Evolutionary conservation across 139 green algal species (phyloP).

Genomic region (Gonium pectorale): DNA sequence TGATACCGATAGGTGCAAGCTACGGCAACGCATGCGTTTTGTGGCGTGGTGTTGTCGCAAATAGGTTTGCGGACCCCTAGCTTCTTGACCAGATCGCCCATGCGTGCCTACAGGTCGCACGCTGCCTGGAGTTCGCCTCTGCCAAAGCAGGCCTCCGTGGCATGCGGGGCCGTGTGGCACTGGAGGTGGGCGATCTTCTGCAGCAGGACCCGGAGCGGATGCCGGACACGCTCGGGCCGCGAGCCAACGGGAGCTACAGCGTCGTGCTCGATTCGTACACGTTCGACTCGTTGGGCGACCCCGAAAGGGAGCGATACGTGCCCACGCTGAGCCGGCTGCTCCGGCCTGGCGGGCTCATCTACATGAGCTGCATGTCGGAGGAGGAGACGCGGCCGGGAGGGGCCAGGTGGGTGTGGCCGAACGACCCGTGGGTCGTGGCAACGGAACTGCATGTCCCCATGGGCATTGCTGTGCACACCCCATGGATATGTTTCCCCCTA

Average conservation of each 20-base stretch:
- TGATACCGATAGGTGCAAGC: neutral
- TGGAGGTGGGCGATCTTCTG: conserved; percentile 12
- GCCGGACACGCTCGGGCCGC: neutral
- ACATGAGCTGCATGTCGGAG: conserved; percentile 40
- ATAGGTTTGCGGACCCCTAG: neutral
- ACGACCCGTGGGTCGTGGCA: neutral
- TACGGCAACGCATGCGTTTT: neutral
- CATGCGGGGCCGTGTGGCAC: conserved; percentile 2
- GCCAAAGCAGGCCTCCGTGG: conserved; percentile 4
- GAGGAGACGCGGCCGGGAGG: conserved; percentile 28
- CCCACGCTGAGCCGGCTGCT: conserved; percentile 6
- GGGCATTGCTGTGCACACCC: neutral
- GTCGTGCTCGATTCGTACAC: conserved; percentile 3
- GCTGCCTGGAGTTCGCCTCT: conserved; percentile 27
- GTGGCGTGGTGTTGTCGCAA: neutral
- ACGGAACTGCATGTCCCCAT: neutral
- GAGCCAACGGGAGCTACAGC: neutral
- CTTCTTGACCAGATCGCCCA: neutral
- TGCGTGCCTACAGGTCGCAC: conserved; percentile 1
- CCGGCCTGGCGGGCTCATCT: neutral
- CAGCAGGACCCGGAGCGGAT: neutral
- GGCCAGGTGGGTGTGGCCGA: neutral
- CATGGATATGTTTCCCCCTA: neutral
- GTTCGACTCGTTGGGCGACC: conserved; percentile 25
- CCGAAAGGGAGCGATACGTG: neutral